phyloP scores from a whole-genome alignment of 208 protist genomes.

The Zelonia costaricensis region DNA sequence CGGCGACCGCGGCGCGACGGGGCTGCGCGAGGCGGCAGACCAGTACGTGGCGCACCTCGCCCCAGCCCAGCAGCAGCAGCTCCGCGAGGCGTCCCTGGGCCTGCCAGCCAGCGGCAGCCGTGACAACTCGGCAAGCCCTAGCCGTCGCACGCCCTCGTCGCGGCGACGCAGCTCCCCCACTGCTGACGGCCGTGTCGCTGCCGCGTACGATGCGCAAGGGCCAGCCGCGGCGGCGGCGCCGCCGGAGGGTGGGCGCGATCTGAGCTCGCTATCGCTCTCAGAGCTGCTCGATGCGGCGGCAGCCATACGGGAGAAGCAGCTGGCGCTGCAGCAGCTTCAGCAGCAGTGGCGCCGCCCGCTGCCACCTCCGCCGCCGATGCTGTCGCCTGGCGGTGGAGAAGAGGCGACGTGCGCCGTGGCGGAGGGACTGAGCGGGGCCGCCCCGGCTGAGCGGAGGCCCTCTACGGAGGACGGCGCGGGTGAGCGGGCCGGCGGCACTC shows the following conservation, averaged over 20 bases:
- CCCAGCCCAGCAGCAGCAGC: constrained; percentile 24
- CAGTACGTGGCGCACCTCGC: constrained; percentile 30
- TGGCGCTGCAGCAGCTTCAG: constrained; percentile 56
- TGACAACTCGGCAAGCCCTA: constrained; percentile 7
- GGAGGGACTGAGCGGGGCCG: not conserved
- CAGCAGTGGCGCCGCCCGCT: constrained; percentile 18
- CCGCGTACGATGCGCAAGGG: not conserved
- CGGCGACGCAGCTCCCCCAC: constrained; percentile 9
- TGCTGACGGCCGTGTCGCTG: not conserved
- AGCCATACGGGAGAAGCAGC: constrained; percentile 52
- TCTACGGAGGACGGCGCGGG: not conserved
- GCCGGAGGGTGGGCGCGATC: constrained; percentile 18
- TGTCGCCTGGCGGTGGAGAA: not conserved
- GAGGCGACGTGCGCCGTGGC: constrained; percentile 3
- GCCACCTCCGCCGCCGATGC: not conserved
- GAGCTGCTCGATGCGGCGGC: constrained; percentile 77
- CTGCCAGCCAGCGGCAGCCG: constrained; percentile 18
- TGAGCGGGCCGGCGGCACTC: not conserved
- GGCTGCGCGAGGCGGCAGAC: constrained; percentile 23
- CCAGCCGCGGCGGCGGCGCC: constrained; percentile 7
- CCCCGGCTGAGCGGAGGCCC: not conserved
- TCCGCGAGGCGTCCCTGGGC: constrained; percentile 21
- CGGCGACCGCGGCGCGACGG: constrained; percentile 7
- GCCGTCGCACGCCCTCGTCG: not conserved
- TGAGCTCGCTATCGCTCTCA: constrained; percentile 59